Percentiles rank a stretch among this genome's conserved stretches.
phyloP scores from a whole-genome alignment of 352 stramenopile species.

The Phytophthora melonis region DNA sequence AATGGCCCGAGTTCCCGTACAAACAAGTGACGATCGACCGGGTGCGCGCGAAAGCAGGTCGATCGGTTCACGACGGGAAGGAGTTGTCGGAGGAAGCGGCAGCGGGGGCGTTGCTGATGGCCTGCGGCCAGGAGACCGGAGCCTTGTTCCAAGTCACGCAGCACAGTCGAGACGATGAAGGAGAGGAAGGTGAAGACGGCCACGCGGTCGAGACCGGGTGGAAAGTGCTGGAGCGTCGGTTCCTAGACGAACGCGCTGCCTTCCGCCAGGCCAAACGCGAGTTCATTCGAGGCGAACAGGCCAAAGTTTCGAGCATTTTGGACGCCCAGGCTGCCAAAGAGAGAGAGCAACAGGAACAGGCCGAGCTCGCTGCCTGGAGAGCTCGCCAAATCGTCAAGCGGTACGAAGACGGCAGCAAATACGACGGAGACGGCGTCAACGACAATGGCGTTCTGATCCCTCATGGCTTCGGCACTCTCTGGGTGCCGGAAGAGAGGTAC shows the following conservation, averaged over 20 bases:
- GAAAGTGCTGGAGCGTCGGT: conserved; percentile 47
- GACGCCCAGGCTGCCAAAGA: conserved; percentile 41
- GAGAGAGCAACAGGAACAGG: conserved; percentile 42
- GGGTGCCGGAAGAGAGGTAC: conserved; percentile 54
- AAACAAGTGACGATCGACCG: conserved; percentile 74
- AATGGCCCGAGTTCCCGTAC: conserved; percentile 74
- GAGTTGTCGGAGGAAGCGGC: conserved; percentile 48
- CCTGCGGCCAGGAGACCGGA: conserved; percentile 46
- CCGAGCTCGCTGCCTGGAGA: conserved; percentile 48
- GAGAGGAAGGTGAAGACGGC: neutral
- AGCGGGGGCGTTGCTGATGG: conserved; percentile 63
- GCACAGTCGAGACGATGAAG: conserved; percentile 24
- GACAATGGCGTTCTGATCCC: conserved; percentile 54
- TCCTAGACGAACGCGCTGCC: conserved; percentile 52
- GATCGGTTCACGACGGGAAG: conserved; percentile 16
- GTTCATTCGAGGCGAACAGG: conserved; percentile 53
- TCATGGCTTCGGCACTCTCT: conserved; percentile 68
- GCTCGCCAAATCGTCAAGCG: conserved; percentile 65
- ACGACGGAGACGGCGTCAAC: conserved; percentile 65
- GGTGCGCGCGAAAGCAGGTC: conserved; percentile 47
- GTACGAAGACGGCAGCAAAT: conserved; percentile 76
- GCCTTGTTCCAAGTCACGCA: conserved; percentile 64
- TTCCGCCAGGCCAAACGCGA: conserved; percentile 59
- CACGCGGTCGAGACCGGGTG: conserved; percentile 22
- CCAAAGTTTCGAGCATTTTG: conserved; percentile 48